Evolutionary conservation across 2,329 filamentous ascomycete genomes (phyloP).

Genomic region (Monosporascus sp.): DNA sequence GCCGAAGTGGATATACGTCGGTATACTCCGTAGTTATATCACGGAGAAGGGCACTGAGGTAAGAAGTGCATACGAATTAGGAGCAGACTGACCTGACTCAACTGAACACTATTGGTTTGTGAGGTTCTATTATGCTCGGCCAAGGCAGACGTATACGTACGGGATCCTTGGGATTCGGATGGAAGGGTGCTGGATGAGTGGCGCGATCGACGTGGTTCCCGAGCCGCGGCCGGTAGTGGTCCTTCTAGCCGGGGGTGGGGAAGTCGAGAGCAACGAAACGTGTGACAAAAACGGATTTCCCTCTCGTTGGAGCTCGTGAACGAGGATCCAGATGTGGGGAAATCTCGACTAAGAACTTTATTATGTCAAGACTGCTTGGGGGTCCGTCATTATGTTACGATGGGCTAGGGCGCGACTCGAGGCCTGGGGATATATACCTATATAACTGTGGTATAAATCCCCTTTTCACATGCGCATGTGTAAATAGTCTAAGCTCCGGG

Average conservation of each 20-base stretch:
- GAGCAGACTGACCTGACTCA: too few species aligned
- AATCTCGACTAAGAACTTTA: not conserved
- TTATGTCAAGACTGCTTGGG: not conserved
- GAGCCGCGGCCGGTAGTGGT: not conserved
- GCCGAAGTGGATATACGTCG: too few species aligned
- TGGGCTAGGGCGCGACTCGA: not conserved
- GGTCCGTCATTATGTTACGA: too few species aligned
- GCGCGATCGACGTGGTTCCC: conserved; percentile 10
- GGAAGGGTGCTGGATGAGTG: conserved; percentile 24
- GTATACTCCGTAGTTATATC: too few species aligned
- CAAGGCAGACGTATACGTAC: not conserved
- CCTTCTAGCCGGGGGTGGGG: not conserved
- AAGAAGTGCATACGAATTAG: too few species aligned
- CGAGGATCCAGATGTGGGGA: not conserved
- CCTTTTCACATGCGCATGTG: not conserved
- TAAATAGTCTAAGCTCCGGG: too few species aligned
- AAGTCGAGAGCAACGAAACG: not conserved
- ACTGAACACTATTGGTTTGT: not conserved
- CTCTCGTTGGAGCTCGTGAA: too few species aligned
- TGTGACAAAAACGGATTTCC: not conserved
- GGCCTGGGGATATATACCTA: not conserved
- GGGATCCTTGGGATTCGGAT: conserved; percentile 16
- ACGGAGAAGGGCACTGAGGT: too few species aligned
- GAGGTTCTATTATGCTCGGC: not conserved
- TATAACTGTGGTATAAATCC: not conserved